Conservation (phyloP, 208 protist species). For the Angomonas deanei region DNA sequence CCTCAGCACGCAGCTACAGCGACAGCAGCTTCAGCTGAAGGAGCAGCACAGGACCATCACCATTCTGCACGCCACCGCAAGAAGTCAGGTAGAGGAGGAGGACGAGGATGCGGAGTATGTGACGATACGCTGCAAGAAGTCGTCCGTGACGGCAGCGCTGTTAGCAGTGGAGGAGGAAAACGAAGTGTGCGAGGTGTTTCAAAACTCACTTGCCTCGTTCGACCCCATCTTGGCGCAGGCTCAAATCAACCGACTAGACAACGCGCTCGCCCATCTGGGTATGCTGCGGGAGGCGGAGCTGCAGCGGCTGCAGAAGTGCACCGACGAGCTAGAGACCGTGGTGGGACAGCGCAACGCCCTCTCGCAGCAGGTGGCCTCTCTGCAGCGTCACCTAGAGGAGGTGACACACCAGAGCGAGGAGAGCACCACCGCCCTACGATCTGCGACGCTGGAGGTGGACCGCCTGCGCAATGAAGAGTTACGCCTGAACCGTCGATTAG, state of each 20-base stretch:
- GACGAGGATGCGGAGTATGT: background rate
- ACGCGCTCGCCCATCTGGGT: constrained; percentile 67
- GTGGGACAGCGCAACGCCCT: constrained; percentile 33
- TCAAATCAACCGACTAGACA: constrained; percentile 78
- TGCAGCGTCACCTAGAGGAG: constrained; percentile 14
- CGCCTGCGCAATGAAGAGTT: constrained; percentile 61
- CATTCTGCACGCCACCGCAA: constrained; percentile 21
- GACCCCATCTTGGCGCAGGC: constrained; percentile 75
- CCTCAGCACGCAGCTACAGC: constrained; percentile 73
- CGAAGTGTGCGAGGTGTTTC: constrained; percentile 26
- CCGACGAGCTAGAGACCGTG: constrained; percentile 28
- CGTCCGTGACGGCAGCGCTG: constrained; percentile 28
- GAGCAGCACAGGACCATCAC: constrained; percentile 42
- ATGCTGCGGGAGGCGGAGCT: constrained; percentile 75
- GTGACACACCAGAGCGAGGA: constrained; percentile 23
- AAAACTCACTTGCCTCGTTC: constrained; percentile 45
- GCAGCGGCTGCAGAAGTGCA: constrained; percentile 24
- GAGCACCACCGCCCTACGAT: constrained; percentile 12
- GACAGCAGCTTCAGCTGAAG: constrained; percentile 62
- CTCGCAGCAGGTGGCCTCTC: constrained; percentile 22
- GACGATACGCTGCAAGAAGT: constrained; percentile 5
- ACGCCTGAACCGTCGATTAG: constrained; percentile 29
- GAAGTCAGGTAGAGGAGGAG: background rate
- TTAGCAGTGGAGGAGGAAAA: constrained; percentile 36
- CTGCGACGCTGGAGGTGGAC: constrained; percentile 44